phyloP scores from a whole-genome alignment of 225 moss, liverwort and hornwort species.

The Marchantia polymorpha region DNA sequence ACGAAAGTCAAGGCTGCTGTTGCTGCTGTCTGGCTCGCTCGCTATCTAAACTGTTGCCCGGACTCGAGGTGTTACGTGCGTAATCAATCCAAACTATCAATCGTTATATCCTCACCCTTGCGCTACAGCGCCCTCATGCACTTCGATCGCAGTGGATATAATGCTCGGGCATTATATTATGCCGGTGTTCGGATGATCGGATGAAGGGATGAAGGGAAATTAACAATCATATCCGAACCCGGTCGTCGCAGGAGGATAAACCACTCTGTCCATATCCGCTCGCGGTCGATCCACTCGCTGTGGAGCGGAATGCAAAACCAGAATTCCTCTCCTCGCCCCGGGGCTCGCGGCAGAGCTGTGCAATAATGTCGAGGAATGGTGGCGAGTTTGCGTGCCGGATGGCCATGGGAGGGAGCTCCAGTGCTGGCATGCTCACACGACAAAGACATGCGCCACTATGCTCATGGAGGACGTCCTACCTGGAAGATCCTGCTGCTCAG shows the following conservation, averaged over 20 bases:
- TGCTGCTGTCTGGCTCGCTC: neutral
- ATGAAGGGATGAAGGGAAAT: neutral
- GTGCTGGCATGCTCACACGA: conserved; percentile 7
- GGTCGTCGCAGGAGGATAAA: neutral
- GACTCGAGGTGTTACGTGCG: neutral
- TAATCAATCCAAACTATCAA: too few species aligned
- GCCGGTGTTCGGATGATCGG: conserved; percentile 3
- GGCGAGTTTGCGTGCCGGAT: neutral
- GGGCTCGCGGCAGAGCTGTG: neutral
- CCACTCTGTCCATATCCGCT: neutral
- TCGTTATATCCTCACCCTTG: neutral
- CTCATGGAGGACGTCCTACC: conserved; percentile 8
- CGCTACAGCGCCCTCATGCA: neutral
- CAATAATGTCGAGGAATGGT: neutral
- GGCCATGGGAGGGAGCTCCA: too few species aligned
- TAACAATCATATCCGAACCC: neutral
- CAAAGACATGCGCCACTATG: neutral
- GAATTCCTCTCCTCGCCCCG: neutral
- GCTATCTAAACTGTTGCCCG: neutral
- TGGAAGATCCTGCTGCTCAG: neutral
- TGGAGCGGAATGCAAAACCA: neutral
- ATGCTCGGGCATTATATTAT: too few species aligned
- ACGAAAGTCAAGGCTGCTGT: neutral
- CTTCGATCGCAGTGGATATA: neutral
- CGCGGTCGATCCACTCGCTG: too few species aligned